A percentile compares a stretch with the other conserved stretches of the same genome.
Conservation (phyloP, 768 basidiomycete genomes). For the Mycena polygramma region DNA sequence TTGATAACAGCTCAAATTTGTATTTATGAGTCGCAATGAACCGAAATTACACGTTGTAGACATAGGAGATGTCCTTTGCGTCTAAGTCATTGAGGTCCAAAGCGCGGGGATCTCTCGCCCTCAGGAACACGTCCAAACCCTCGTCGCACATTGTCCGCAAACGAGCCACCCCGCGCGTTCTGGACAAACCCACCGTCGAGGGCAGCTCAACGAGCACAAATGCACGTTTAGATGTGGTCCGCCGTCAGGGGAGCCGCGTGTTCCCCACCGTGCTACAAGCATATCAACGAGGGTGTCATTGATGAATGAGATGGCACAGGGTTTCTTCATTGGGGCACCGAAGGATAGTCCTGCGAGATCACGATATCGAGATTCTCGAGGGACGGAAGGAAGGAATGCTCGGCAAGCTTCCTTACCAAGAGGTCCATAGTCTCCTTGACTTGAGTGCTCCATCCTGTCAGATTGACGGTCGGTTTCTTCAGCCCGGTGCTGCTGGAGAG, state of each 20-base stretch:
- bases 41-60: conserved; percentile 13
- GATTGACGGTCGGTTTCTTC: not conserved
- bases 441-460: not conserved
- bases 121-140: conserved; percentile 18
- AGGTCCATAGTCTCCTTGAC: not conserved
- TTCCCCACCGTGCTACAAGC: conserved; percentile 18
- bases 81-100: not conserved
- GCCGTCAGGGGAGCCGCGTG: not conserved
- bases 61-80: conserved; percentile 13
- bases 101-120: conserved; percentile 15
- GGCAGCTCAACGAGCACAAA: conserved; percentile 17
- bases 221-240: not conserved
- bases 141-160: conserved; percentile 26
- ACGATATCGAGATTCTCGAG: conserved; percentile 19
- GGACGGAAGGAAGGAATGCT: conserved; percentile 27
- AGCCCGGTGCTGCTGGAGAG: conserved; percentile 12
- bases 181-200: conserved; percentile 18
- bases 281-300: conserved; percentile 21
- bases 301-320: conserved; percentile 14
- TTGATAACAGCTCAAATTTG: no score
- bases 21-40: no score
- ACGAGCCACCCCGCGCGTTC: conserved; percentile 10
- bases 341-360: not conserved
- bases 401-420: conserved; percentile 16
- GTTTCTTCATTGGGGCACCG: not conserved